Conservation (phyloP, 352 stramenopile genomes). For the Phytophthora europaea region DNA sequence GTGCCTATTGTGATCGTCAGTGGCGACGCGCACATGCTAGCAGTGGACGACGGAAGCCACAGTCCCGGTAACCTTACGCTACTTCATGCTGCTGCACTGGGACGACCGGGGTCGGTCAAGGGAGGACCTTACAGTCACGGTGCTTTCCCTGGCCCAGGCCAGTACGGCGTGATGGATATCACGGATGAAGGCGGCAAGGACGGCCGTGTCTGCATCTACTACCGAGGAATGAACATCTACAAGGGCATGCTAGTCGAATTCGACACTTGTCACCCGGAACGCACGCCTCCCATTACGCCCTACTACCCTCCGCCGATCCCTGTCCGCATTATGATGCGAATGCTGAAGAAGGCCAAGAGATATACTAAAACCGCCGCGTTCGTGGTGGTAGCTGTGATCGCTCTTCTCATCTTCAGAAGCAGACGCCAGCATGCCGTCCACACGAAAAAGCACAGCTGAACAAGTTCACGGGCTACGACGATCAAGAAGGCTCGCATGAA, state of each 20-base stretch:
- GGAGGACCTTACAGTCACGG: constrained; percentile 91
- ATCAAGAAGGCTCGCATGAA: constrained; percentile 1
- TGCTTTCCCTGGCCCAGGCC: constrained; percentile 76
- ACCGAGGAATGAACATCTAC: constrained; percentile 69
- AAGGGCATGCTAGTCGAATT: constrained; percentile 76
- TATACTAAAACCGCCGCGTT: constrained; percentile 21
- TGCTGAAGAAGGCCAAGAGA: constrained; percentile 71
- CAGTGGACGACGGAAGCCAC: constrained; percentile 83
- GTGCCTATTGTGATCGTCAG: constrained; percentile 86
- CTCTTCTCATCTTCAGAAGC: constrained; percentile 28
- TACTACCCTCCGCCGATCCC: constrained; percentile 75
- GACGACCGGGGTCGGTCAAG: constrained; percentile 85
- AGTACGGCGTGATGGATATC: constrained; percentile 88
- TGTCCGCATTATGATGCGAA: constrained; percentile 63
- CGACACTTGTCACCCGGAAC: constrained; percentile 78
- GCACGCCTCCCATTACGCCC: constrained; percentile 56
- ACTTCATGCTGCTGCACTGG: constrained; percentile 86
- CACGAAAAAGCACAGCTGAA: constrained; percentile 46
- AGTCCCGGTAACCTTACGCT: constrained; percentile 79
- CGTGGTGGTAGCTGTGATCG: constrained; percentile 24
- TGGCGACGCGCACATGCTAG: constrained; percentile 92
- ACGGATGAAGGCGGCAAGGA: constrained; percentile 73
- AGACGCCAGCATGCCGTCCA: constrained; percentile 29
- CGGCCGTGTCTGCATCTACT: constrained; percentile 72
- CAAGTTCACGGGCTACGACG: neutral